Conservation (phyloP, 2,329 filamentous ascomycete species). For the Nemania diffusa region DNA sequence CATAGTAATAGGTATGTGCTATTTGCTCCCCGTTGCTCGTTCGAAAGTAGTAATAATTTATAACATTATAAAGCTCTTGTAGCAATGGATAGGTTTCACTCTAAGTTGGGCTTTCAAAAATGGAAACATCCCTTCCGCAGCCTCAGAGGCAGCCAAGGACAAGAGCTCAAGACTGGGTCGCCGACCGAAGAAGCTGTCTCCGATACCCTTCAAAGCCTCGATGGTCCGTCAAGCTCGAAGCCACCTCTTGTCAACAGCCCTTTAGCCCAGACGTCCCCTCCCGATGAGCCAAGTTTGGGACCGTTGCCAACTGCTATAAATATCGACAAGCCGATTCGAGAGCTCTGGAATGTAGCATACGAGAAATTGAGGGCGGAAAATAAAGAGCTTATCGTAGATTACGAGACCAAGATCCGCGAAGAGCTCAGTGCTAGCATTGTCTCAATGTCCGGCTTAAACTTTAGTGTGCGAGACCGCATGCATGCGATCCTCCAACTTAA, state of each 20-base stretch:
- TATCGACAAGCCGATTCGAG: not conserved
- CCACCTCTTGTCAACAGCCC: not conserved
- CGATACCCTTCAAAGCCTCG: too few relatives aligned
- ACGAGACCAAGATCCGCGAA: not conserved
- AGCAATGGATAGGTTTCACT: too few relatives aligned
- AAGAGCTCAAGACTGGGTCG: too few relatives aligned
- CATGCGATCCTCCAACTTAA: not conserved
- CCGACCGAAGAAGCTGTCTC: too few relatives aligned
- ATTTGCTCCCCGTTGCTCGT: too few relatives aligned
- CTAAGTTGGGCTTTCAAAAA: too few relatives aligned
- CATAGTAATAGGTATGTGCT: too few relatives aligned
- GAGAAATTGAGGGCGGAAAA: conserved; percentile 9
- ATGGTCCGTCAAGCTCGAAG: not conserved
- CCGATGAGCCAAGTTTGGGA: not conserved
- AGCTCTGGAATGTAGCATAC: conserved; percentile 15
- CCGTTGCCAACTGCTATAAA: not conserved
- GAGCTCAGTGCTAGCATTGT: not conserved
- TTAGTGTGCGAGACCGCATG: conserved; percentile 1
- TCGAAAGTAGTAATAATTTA: too few relatives aligned
- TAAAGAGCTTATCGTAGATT: not conserved
- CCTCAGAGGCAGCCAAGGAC: too few relatives aligned
- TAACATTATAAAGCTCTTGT: too few relatives aligned
- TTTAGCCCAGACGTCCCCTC: not conserved
- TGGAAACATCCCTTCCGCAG: too few relatives aligned
- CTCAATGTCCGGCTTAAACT: not conserved